Evolutionary conservation across 2,329 filamentous ascomycete species (phyloP).

Genomic region (Colletotrichum noveboracense): DNA sequence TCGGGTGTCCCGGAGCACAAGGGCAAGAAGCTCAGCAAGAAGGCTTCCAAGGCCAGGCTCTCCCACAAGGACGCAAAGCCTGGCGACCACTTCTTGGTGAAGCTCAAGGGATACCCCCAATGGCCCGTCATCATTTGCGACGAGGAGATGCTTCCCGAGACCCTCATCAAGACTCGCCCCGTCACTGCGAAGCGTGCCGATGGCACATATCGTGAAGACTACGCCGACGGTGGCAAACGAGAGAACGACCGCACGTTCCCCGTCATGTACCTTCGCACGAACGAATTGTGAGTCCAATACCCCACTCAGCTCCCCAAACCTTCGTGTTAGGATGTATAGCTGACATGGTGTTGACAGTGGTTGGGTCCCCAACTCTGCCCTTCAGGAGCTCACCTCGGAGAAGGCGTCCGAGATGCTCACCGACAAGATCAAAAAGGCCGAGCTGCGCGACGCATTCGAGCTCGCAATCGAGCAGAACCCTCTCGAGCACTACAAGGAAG

Average conservation of each 20-base stretch:
- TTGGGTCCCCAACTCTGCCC: slow-evolving; percentile 87
- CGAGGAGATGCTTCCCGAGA: slow-evolving; percentile 88
- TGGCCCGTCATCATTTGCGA: slow-evolving; percentile 96
- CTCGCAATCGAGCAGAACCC: slow-evolving; percentile 81
- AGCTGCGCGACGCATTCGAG: slow-evolving; percentile 76
- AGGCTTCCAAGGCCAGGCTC: slow-evolving; percentile 77
- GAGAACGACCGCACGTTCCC: slow-evolving; percentile 86
- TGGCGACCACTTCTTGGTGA: slow-evolving; percentile 90
- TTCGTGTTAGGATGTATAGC: neutral
- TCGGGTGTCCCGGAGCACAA: slow-evolving; percentile 69
- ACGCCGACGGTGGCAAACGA: slow-evolving; percentile 86
- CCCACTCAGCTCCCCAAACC: neutral
- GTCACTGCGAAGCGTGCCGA: slow-evolving; percentile 83
- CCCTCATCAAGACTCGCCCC: slow-evolving; percentile 77
- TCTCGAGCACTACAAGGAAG: slow-evolving; percentile 81
- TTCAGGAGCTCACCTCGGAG: slow-evolving; percentile 77
- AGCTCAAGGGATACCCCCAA: slow-evolving; percentile 91
- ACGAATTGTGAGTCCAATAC: slow-evolving; percentile 84
- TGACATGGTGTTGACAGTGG: slow-evolving; percentile 59
- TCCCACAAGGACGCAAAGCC: slow-evolving; percentile 82
- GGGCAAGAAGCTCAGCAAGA: slow-evolving; percentile 83
- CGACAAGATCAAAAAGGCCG: slow-evolving; percentile 79
- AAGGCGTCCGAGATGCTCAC: slow-evolving; percentile 72
- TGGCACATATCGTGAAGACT: slow-evolving; percentile 87
- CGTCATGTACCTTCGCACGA: slow-evolving; percentile 93